phyloP scores from a whole-genome alignment of 768 basidiomycete genomes.

The Calocera viscosa region DNA sequence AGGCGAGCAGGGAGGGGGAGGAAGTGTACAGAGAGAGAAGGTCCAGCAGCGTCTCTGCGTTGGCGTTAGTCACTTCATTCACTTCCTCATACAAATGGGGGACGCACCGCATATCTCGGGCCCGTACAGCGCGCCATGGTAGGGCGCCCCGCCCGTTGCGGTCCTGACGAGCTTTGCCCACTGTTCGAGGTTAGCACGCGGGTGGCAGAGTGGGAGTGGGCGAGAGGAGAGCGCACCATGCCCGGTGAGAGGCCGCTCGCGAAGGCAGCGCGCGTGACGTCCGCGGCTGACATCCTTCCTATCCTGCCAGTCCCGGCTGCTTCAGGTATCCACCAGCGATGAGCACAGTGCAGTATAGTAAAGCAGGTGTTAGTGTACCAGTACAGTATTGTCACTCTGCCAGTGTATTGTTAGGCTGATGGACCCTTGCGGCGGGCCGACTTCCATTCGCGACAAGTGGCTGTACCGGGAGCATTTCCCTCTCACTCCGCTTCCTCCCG shows the following conservation, averaged over 20 bases:
- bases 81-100: background rate
- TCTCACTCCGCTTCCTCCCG: background rate
- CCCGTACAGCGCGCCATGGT: constrained; percentile 2
- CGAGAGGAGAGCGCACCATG: background rate
- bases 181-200: background rate
- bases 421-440: too few relatives aligned
- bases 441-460: background rate
- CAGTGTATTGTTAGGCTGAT: too few relatives aligned
- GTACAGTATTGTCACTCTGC: too few relatives aligned
- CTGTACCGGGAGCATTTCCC: background rate
- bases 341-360: too few relatives aligned
- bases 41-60: background rate
- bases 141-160: background rate
- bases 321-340: background rate
- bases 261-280: background rate
- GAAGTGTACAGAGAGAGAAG: background rate
- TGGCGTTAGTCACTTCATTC: background rate
- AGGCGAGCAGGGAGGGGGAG: background rate
- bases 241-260: background rate
- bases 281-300: background rate
- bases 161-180: background rate
- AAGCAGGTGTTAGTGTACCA: too few relatives aligned
- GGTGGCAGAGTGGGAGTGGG: too few relatives aligned
- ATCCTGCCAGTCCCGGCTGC: background rate
- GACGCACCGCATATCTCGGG: background rate